phyloP scores from a whole-genome alignment of 2,329 filamentous ascomycete genomes.

The Hypoxylon sp. region DNA sequence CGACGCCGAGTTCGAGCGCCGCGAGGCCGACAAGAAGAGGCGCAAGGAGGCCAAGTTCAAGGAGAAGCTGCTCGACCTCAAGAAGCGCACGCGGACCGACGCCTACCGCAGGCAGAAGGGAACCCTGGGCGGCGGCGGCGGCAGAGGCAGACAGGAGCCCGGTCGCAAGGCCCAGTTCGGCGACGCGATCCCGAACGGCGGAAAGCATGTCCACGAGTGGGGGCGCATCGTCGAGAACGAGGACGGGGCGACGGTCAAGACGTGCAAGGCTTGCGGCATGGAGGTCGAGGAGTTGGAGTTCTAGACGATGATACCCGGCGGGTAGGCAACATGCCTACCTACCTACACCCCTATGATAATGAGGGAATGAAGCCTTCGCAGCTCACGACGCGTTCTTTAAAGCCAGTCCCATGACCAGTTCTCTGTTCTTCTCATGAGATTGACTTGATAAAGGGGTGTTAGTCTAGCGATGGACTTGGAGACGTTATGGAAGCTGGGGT shows the following conservation, averaged over 20 bases:
- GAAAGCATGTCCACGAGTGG: constrained; percentile 91
- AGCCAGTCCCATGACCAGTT: too few relatives aligned
- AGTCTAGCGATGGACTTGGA: too few relatives aligned
- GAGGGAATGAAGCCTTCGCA: too few relatives aligned
- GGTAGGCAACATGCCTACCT: too few relatives aligned
- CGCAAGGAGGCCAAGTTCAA: constrained; percentile 93
- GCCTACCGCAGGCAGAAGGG: constrained; percentile 79
- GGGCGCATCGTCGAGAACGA: constrained; percentile 72
- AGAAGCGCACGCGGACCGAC: constrained; percentile 91
- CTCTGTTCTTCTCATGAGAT: too few relatives aligned
- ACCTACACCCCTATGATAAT: too few relatives aligned
- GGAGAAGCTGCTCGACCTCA: constrained; percentile 85
- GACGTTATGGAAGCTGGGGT: too few relatives aligned
- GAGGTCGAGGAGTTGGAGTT: constrained; percentile 80
- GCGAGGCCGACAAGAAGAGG: constrained; percentile 80
- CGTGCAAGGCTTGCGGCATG: constrained; percentile 77
- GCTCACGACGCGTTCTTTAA: too few relatives aligned
- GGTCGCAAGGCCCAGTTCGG: constrained; percentile 71
- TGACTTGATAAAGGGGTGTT: too few relatives aligned
- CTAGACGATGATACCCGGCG: constrained; percentile 45
- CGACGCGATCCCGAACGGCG: constrained; percentile 71
- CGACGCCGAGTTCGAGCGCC: constrained; percentile 85
- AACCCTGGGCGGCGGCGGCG: constrained; percentile 55
- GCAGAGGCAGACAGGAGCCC: constrained; percentile 47
- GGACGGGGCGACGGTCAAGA: constrained; percentile 81